A percentile compares a stretch with the other conserved stretches of the same genome.
Conservation (phyloP, 768 basidiomycete species). For the Leucocoprinus leucothites region DNA sequence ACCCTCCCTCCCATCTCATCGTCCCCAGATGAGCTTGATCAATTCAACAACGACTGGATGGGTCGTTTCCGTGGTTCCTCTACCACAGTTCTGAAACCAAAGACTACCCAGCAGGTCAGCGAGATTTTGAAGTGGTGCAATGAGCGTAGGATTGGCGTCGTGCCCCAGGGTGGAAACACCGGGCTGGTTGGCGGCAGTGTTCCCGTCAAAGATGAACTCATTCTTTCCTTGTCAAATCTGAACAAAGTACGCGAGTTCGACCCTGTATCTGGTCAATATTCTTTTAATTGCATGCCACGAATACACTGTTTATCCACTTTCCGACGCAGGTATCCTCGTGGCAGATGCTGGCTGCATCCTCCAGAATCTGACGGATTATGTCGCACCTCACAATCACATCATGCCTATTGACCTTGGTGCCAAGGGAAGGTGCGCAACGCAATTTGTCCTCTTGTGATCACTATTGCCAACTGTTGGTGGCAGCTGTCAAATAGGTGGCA, state of each 20-base stretch:
- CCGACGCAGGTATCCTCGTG: slow-evolving; percentile 70
- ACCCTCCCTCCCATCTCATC: slow-evolving; percentile 38
- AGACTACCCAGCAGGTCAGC: slow-evolving; percentile 83
- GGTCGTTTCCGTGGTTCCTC: slow-evolving; percentile 87
- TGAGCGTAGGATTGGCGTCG: slow-evolving; percentile 77
- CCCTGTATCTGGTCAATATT: slow-evolving; percentile 65
- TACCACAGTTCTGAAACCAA: slow-evolving; percentile 86
- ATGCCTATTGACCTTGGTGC: slow-evolving; percentile 96
- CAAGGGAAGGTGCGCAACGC: slow-evolving; percentile 79
- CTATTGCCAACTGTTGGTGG: slow-evolving; percentile 1
- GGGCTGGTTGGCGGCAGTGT: slow-evolving; percentile 96
- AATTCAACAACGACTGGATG: slow-evolving; percentile 95
- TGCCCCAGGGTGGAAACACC: slow-evolving; percentile 98
- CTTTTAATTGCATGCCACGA: slow-evolving; percentile 8
- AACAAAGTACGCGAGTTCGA: slow-evolving; percentile 80
- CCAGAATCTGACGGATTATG: slow-evolving; percentile 80
- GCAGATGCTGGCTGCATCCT: slow-evolving; percentile 95
- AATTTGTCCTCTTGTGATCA: slow-evolving; percentile 4
- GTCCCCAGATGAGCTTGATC: slow-evolving; percentile 59
- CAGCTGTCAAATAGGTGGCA: slow-evolving; percentile 97
- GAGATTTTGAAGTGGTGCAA: slow-evolving; percentile 87
- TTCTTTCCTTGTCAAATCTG: slow-evolving; percentile 84
- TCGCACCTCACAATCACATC: slow-evolving; percentile 86
- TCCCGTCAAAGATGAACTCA: slow-evolving; percentile 82
- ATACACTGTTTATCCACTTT: slow-evolving; percentile 8